Conservation (phyloP, 2,329 filamentous ascomycete species). For the Escovopsis weberi region DNA sequence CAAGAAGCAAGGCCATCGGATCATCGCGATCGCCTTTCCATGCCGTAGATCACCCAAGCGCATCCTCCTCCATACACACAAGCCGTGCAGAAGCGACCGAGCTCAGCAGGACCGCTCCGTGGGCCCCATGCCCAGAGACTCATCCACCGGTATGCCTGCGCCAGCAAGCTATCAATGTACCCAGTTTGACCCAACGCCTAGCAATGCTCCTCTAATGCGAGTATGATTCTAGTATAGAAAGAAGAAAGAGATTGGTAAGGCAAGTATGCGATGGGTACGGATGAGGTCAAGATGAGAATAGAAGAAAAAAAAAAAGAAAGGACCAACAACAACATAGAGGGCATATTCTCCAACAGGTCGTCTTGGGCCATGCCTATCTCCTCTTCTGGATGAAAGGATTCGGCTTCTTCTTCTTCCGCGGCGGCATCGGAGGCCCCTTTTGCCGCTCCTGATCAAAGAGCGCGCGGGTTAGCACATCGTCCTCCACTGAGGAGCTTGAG, state of each 20-base stretch:
- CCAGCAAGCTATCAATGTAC: neutral
- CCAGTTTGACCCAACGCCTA: neutral
- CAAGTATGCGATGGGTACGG: too few relatives aligned
- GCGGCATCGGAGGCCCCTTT: slow-evolving; percentile 14
- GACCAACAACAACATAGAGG: too few relatives aligned
- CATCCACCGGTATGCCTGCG: neutral
- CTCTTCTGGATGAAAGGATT: slow-evolving; percentile 31
- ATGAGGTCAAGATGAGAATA: too few relatives aligned
- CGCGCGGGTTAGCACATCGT: neutral
- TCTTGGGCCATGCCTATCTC: slow-evolving; percentile 8
- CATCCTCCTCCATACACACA: neutral
- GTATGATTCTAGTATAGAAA: neutral
- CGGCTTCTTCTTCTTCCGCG: slow-evolving; percentile 25
- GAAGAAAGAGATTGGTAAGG: neutral
- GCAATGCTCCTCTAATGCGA: slow-evolving; percentile 1
- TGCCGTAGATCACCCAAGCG: neutral
- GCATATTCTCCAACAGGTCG: too few relatives aligned
- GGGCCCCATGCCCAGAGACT: neutral
- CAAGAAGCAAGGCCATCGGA: too few relatives aligned
- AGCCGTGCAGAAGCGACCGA: too few relatives aligned
- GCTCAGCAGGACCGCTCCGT: too few relatives aligned
- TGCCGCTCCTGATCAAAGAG: slow-evolving; percentile 3
- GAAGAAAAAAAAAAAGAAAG: too few relatives aligned
- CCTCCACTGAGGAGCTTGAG: neutral
- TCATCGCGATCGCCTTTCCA: neutral